phyloP scores from a whole-genome alignment of 2,329 filamentous ascomycete species.

The Paracorniculantispora psalliotae region DNA sequence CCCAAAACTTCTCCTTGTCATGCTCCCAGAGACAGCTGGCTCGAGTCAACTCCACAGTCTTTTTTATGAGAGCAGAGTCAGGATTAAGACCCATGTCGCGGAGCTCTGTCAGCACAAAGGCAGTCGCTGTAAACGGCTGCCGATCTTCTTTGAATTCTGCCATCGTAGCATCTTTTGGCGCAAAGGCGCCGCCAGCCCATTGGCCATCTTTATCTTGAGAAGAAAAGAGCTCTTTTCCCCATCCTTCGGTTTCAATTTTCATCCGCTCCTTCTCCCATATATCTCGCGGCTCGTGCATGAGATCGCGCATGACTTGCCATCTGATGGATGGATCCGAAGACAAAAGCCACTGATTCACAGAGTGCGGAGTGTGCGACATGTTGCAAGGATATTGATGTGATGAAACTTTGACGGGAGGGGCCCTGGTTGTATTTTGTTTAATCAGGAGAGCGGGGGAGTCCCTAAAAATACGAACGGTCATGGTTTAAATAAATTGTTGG shows the following conservation, averaged over 20 bases:
- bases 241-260: slow-evolving; percentile 1
- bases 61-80: background rate
- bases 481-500: no score
- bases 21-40: slow-evolving; percentile 15
- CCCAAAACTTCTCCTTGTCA: slow-evolving; percentile 16
- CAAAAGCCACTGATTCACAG: background rate
- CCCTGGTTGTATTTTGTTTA: no score
- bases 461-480: no score
- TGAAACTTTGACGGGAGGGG: no score
- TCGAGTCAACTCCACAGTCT: slow-evolving; percentile 11
- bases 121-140: slow-evolving; percentile 4
- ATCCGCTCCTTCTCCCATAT: background rate
- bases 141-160: slow-evolving; percentile 1
- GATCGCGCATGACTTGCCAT: slow-evolving; percentile 11
- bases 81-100: background rate
- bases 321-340: background rate
- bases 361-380: no score
- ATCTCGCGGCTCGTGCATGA: background rate
- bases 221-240: slow-evolving; percentile 3
- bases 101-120: background rate
- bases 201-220: slow-evolving; percentile 6
- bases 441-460: no score
- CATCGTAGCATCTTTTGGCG: background rate
- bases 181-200: slow-evolving; percentile 11
- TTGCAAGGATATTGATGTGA: background rate